Base-by-base conservation (phyloP, 179 eudicot genomes). In the Spinacia oleracea region DNA sequence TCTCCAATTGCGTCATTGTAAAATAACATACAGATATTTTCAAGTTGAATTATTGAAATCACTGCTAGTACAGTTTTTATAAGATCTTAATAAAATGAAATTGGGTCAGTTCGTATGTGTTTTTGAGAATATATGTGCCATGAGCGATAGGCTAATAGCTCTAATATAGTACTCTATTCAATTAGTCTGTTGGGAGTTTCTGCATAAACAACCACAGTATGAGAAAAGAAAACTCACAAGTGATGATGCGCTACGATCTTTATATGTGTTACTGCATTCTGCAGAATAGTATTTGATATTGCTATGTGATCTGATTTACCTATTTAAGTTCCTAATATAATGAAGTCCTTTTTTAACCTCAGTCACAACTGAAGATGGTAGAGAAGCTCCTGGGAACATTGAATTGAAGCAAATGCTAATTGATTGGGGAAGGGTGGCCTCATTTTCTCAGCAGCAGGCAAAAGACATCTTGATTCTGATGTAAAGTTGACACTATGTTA, bases 401-500 rank as follows among this genome's bases (percentile, higher is more conserved):
- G 34, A 34, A 64, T 64, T 69, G 40, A 43, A 53, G 74, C 53
- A 70, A 40, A 46, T 27, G 32, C 53, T 59, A 25, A 25, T 12
- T 76, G 2, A 51, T 16, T 16, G 12, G n/a, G 53, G 64, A 9
- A 21, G 16, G 70, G 25, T 55, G 31, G 62, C n/a, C 62, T 20
- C 9, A 9, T 58, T 71, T 68, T 34, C 18, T 8, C 14, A 25
- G 64, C 63, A 70, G 40, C 29, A 43, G 25, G 72, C 69, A 48
- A 63, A 63, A 70, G 29, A 45, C 9, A 11, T 50, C 20, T 55
- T 15, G 72, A 31, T 23, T 31, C 71, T 73, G 64, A 72, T 73
- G 78, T 81, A 65, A 62, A 63, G 38, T 66, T 31, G 27, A 71
- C 45, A 45, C 45, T 38, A 5, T 14, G 27, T 72, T 53, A 20